These are phyloP conservation scores for Hapsidospora chrysogenum DNA, from an alignment of 495 filamentous ascomycete genomes.

Conservation along the genomic window DNA sequence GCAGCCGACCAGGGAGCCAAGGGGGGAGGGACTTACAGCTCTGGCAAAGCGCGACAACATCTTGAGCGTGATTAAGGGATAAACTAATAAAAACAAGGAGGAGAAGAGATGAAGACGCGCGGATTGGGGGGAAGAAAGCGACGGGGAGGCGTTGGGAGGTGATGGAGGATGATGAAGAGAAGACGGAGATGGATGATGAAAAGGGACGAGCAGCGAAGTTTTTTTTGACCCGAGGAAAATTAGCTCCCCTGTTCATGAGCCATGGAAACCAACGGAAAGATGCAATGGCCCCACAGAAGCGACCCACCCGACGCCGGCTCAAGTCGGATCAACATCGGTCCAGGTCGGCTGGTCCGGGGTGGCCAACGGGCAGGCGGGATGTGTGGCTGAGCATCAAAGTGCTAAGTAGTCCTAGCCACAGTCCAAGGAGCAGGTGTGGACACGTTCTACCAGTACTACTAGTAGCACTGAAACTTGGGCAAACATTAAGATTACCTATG, in stretches of 20 bases:
- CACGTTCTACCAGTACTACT: no score
- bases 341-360: no score
- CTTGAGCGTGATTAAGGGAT: slow-evolving; percentile 24
- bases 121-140: slow-evolving; percentile 10
- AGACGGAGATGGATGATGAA: slow-evolving; percentile 2
- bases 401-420: no score
- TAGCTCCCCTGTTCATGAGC: slow-evolving; percentile 1
- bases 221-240: slow-evolving; percentile 4
- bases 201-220: not conserved
- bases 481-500: no score
- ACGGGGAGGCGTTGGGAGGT: slow-evolving; percentile 5
- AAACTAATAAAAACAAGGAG: slow-evolving; percentile 12
- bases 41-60: slow-evolving; percentile 51
- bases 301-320: no score
- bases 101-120: slow-evolving; percentile 11
- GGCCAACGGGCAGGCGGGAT: no score
- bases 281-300: not conserved
- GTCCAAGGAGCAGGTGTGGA: no score
- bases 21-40: slow-evolving; percentile 51
- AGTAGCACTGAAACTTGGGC: no score
- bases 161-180: slow-evolving; percentile 8
- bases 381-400: no score
- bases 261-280: slow-evolving; percentile 5
- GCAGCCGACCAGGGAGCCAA: no score
- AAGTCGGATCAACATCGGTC: slow-evolving; percentile 1